These are phyloP conservation scores for Wickerhamiella vanderwaltii DNA, from an alignment of 805 yeast genomes.

Conservation along the genomic window DNA sequence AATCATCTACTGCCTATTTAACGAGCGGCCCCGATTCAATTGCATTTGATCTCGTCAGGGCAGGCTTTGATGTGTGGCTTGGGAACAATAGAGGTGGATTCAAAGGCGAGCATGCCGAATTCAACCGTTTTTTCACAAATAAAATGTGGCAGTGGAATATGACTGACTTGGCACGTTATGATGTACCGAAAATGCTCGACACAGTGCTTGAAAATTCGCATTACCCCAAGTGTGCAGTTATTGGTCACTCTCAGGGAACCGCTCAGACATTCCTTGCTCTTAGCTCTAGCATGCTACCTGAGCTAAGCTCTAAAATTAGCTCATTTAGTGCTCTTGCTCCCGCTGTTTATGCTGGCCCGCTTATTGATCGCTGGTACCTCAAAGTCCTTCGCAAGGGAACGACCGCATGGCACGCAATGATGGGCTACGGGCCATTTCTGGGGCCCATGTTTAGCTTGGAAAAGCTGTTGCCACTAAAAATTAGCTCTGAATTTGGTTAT, in stretches of 20 bases:
- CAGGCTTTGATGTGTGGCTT: constrained; percentile 89
- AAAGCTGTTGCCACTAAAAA: constrained; percentile 34
- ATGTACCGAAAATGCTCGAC: constrained; percentile 61
- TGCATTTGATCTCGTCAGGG: constrained; percentile 51
- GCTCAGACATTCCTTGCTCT: constrained; percentile 69
- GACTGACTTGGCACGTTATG: constrained; percentile 66
- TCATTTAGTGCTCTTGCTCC: constrained; percentile 75
- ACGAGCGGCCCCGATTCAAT: constrained; percentile 73
- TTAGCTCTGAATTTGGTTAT: constrained; percentile 57
- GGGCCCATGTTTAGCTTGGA: constrained; percentile 60
- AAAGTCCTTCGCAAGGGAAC: constrained; percentile 23
- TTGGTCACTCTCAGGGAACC: constrained; percentile 91
- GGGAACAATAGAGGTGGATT: constrained; percentile 89
- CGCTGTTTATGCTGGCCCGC: constrained; percentile 76
- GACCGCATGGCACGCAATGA: constrained; percentile 31
- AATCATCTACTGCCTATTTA: constrained; percentile 74
- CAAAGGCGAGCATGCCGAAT: constrained; percentile 48
- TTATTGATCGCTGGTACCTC: constrained; percentile 41
- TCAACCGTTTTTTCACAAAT: constrained; percentile 31
- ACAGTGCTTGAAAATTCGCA: constrained; percentile 37
- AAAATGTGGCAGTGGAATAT: constrained; percentile 92
- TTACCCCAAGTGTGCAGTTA: constrained; percentile 31
- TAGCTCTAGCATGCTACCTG: constrained; percentile 34
- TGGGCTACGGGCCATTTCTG: constrained; percentile 70
- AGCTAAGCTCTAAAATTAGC: constrained; percentile 43